Conservation (phyloP, 2,329 filamentous ascomycete genomes). For the Harringtonia lauricola region DNA sequence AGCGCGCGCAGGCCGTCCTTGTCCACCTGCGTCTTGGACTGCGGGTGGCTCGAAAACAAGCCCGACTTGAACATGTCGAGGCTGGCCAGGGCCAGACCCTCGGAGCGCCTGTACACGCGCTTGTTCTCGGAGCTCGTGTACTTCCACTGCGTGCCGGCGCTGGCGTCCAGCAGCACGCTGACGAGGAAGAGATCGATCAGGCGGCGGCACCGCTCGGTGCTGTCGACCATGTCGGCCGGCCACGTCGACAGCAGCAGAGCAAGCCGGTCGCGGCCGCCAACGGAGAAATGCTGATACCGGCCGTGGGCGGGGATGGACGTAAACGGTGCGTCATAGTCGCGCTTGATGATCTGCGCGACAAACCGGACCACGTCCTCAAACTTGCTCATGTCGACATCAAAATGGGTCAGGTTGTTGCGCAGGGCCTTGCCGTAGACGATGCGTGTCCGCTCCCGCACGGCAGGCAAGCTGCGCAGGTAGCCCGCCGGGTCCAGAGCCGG, state of each 20-base stretch:
- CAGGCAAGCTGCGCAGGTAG: conserved; percentile 81
- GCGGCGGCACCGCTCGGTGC: conserved; percentile 61
- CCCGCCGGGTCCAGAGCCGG: conserved; percentile 78
- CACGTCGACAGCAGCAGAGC: conserved; percentile 61
- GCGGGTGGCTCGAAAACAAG: conserved; percentile 71
- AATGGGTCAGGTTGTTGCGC: conserved; percentile 69
- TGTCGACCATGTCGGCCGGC: conserved; percentile 52
- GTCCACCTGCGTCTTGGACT: conserved; percentile 83
- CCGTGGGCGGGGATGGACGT: conserved; percentile 72
- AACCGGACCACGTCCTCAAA: conserved; percentile 76
- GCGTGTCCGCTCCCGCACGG: conserved; percentile 70
- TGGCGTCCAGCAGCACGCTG: conserved; percentile 75
- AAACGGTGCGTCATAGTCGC: conserved; percentile 45
- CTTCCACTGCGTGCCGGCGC: conserved; percentile 80
- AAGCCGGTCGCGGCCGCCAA: conserved; percentile 66
- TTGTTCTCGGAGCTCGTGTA: conserved; percentile 89
- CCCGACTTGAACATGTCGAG: conserved; percentile 92
- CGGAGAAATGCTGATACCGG: conserved; percentile 72
- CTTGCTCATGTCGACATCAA: conserved; percentile 78
- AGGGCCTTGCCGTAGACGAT: conserved; percentile 68
- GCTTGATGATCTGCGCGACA: conserved; percentile 83
- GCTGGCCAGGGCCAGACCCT: conserved; percentile 69
- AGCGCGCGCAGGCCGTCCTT: conserved; percentile 65
- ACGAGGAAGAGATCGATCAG: conserved; percentile 69
- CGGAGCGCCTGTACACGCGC: conserved; percentile 70